Evolutionary conservation across 495 filamentous ascomycete species (phyloP), one percentile per base, ranked within the genome.

Genomic region (Saxophila tyrrhenica): DNA sequence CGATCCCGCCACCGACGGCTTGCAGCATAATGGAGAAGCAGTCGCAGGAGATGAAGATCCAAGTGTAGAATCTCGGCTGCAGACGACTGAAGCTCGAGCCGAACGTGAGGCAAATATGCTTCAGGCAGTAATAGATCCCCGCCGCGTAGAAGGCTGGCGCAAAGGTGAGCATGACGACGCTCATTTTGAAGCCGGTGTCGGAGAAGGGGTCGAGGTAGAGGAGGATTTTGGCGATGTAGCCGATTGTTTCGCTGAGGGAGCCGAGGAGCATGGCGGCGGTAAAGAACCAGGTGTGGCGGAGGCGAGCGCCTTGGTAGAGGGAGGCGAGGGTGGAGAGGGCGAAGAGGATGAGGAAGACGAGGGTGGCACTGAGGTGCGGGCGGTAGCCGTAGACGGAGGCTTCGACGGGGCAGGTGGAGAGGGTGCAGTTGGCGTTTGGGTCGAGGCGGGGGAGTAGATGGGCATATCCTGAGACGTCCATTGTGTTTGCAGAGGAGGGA

Each of bases 111-210:
- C 54, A 42, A 39, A 32, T 25, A 22, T 24, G 32, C 24, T 42
- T 55, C 10, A 59, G 56, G 13, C 35, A 78, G 52, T 80, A 68
- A 65, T 84, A 84, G 53, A 83, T 76, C 11, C 72, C 77, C 0
- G 79, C 80, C 13, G 76, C 72, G 61, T 76, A 73, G 58, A 77
- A 83, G 38, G 78, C 74, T 0, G 81, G 81, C 1, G 70, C 78
- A 42, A 77, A 69, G 10, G 74, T 80, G 39, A 84, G 71, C 47
- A 75, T 76, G 54, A 81, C 62, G 51, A 72, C 66, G 50, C 65
- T 66, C 50, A 61, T 54, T 25, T 58, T 60, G 61, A 61, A 64
- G 20, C 58, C 61, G n/a, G 41, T 19, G 39, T 64, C 51, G 20
- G 48, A 44, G 52, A 64, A 64, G 2, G 61, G 61, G 39, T 64